phyloP scores from a whole-genome alignment of 148 eudicot species.

The Limonium bicolor region DNA sequence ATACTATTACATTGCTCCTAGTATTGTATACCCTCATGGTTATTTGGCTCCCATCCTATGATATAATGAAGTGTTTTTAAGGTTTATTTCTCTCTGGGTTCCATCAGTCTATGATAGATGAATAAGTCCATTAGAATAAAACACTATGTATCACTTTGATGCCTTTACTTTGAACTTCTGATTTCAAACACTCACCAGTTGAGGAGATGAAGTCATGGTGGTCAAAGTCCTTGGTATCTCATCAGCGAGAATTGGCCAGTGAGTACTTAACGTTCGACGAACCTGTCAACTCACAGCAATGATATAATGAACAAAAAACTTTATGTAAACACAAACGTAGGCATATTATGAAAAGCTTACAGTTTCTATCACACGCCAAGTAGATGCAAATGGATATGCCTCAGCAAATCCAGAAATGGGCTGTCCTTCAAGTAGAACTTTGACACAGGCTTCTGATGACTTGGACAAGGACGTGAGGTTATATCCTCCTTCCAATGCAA shows the following conservation, averaged over 20 bases:
- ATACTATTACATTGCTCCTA: too few relatives aligned
- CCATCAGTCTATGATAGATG: too few relatives aligned
- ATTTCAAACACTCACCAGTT: slow-evolving; percentile 34
- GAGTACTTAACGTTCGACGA: slow-evolving; percentile 37
- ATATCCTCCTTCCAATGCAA: slow-evolving; percentile 98
- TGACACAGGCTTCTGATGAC: slow-evolving; percentile 78
- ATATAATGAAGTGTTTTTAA: too few relatives aligned
- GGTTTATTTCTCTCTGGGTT: too few relatives aligned
- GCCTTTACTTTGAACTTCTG: too few relatives aligned
- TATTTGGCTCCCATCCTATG: too few relatives aligned
- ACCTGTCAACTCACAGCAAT: slow-evolving; percentile 32
- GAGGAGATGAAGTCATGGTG: slow-evolving; percentile 17
- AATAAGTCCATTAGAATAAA: too few relatives aligned
- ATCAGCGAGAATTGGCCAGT: slow-evolving; percentile 60
- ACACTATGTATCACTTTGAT: too few relatives aligned
- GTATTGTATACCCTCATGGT: too few relatives aligned
- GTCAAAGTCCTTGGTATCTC: slow-evolving; percentile 42
- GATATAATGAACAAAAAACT: background rate
- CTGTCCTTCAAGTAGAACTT: slow-evolving; percentile 61
- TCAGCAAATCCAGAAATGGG: slow-evolving; percentile 45
- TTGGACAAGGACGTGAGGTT: slow-evolving; percentile 69
- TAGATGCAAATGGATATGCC: slow-evolving; percentile 77
- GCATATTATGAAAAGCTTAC: slow-evolving; percentile 20
- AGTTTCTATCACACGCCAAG: slow-evolving; percentile 78
- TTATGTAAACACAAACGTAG: too few relatives aligned